phyloP scores from a whole-genome alignment of 495 filamentous ascomycete genomes.

The Trichoderma gamsii region DNA sequence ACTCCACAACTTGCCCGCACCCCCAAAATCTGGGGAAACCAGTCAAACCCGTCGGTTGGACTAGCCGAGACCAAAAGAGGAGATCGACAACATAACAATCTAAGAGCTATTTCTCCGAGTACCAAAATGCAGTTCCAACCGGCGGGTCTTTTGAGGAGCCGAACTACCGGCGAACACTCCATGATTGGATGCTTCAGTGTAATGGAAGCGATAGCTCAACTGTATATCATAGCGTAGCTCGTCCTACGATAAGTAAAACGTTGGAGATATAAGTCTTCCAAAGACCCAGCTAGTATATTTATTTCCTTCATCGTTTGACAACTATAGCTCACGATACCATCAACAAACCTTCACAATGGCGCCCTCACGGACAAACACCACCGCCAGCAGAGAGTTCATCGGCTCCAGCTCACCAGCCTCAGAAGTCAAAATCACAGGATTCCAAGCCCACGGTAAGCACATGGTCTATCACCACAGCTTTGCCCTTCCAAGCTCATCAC shows the following conservation, averaged over 20 bases:
- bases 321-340: neutral
- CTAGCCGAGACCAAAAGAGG: neutral
- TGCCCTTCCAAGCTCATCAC: neutral
- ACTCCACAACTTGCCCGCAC: neutral
- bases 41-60: neutral
- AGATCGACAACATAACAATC: neutral
- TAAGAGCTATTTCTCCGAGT: neutral
- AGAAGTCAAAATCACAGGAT: slow-evolving; percentile 75
- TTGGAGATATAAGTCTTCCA: neutral
- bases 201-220: neutral
- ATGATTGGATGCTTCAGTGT: neutral
- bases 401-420: slow-evolving; percentile 14
- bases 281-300: neutral
- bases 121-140: neutral
- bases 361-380: neutral
- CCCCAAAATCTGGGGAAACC: neutral
- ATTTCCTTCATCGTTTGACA: neutral
- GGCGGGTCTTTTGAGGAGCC: neutral
- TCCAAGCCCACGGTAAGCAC: slow-evolving; percentile 53
- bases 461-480: neutral
- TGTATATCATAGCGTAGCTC: neutral
- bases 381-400: neutral
- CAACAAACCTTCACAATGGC: neutral
- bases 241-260: neutral
- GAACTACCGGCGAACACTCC: neutral